Conservation (phyloP, 345 rosid species). For the Acer campestre region DNA sequence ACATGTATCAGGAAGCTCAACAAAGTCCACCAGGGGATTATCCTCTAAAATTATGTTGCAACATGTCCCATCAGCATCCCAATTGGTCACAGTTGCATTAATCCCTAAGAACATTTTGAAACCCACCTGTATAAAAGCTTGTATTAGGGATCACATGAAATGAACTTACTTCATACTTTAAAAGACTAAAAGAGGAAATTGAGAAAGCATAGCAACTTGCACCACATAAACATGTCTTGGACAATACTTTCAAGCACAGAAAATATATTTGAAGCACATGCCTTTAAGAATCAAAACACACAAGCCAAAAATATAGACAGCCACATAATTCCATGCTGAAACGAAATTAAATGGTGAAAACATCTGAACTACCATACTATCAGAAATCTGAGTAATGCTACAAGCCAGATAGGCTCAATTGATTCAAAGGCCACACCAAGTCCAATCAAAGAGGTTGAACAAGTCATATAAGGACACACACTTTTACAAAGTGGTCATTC, state of each 20-base stretch:
- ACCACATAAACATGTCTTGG: not conserved
- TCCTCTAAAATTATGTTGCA: slow-evolving; percentile 86
- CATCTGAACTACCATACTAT: too few relatives aligned
- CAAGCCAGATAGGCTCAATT: too few relatives aligned
- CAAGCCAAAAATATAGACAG: not conserved
- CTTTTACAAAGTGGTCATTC: not conserved
- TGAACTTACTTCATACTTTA: slow-evolving; percentile 1
- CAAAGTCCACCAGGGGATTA: slow-evolving; percentile 91
- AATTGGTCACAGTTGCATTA: slow-evolving; percentile 76
- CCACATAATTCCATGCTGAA: not conserved
- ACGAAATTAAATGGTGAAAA: not conserved
- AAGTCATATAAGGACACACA: not conserved
- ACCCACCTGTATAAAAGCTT: slow-evolving; percentile 56
- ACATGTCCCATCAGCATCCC: slow-evolving; percentile 87
- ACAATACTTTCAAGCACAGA: not conserved
- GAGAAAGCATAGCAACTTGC: not conserved
- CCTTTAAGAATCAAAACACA: not conserved
- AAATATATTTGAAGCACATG: too few relatives aligned
- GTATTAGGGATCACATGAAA: slow-evolving; percentile 4
- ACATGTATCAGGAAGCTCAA: slow-evolving; percentile 92
- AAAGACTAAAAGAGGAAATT: not conserved
- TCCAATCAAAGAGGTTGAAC: not conserved
- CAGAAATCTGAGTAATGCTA: too few relatives aligned
- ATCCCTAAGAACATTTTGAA: slow-evolving; percentile 97
- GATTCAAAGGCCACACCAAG: too few relatives aligned